Conservation (phyloP, 768 basidiomycete genomes). For the Crucibulum laeve region DNA sequence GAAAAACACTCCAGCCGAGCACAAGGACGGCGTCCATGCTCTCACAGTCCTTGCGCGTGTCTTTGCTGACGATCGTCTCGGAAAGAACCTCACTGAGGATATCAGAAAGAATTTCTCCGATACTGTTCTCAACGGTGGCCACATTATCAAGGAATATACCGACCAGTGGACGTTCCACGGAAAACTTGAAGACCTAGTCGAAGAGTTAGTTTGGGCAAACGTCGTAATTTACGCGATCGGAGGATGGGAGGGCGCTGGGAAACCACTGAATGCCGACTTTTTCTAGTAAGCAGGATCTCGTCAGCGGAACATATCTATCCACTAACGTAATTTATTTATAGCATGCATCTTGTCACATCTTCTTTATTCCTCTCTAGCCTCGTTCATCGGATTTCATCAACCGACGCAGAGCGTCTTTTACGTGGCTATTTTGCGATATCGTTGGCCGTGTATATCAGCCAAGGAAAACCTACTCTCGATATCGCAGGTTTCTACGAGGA, state of each 20-base stretch:
- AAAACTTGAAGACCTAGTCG: conserved; percentile 41
- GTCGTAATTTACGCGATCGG: conserved; percentile 39
- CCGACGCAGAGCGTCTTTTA: conserved; percentile 40
- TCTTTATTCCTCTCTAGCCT: conserved; percentile 48
- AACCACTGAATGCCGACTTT: conserved; percentile 42
- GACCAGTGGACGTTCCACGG: conserved; percentile 19
- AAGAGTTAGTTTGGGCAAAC: conserved; percentile 48
- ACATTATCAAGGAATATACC: conserved; percentile 24
- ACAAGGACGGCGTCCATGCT: conserved; percentile 25
- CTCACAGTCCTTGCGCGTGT: conserved; percentile 43
- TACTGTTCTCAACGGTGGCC: conserved; percentile 25
- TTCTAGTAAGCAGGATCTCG: conserved; percentile 32
- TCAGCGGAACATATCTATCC: neutral
- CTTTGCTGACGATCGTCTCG: conserved; percentile 33
- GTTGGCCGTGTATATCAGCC: conserved; percentile 47
- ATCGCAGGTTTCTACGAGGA: conserved; percentile 42
- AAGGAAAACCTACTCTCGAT: conserved; percentile 44
- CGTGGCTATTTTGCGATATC: conserved; percentile 45
- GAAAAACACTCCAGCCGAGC: neutral
- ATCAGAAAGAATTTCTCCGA: conserved; percentile 17
- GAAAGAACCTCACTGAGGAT: conserved; percentile 3
- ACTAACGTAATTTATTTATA: conserved; percentile 16
- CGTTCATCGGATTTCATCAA: conserved; percentile 22
- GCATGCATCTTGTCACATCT: conserved; percentile 57
- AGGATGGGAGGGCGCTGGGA: conserved; percentile 13